phyloP scores from a whole-genome alignment of 1,284 basidiomycete species.

The Heterobasidion occidentale region DNA sequence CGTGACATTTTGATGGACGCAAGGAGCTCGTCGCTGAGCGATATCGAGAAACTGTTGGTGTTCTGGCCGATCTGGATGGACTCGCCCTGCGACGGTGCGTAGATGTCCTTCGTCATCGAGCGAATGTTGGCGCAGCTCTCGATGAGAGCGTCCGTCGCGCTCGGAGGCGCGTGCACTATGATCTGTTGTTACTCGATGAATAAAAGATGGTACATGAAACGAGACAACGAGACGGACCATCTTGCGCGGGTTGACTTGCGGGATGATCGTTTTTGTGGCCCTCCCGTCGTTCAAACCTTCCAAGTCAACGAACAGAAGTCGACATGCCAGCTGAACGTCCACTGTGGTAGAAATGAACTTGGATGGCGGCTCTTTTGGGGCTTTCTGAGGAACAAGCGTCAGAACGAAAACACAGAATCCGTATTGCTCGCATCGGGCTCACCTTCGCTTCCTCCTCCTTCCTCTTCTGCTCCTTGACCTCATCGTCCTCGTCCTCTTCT shows the following conservation, averaged over 20 bases:
- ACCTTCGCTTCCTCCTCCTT: slow-evolving; percentile 82
- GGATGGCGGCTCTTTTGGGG: slow-evolving; percentile 77
- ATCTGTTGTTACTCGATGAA: slow-evolving; percentile 45
- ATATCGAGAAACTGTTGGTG: slow-evolving; percentile 90
- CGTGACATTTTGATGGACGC: slow-evolving; percentile 80
- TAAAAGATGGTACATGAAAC: background rate
- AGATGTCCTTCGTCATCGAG: slow-evolving; percentile 88
- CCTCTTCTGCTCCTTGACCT: slow-evolving; percentile 67
- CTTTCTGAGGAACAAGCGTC: slow-evolving; percentile 38
- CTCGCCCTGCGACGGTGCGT: slow-evolving; percentile 68
- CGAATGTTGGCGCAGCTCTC: slow-evolving; percentile 77
- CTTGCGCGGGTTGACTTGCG: slow-evolving; percentile 93
- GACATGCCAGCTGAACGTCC: slow-evolving; percentile 76
- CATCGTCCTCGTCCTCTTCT: slow-evolving; percentile 80
- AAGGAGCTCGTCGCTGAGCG: slow-evolving; percentile 84
- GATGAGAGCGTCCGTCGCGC: slow-evolving; percentile 66
- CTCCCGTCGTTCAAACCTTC: slow-evolving; percentile 95
- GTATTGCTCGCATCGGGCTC: slow-evolving; percentile 7
- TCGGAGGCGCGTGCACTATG: slow-evolving; percentile 70
- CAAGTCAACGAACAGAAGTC: slow-evolving; percentile 88
- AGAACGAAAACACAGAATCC: background rate
- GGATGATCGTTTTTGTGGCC: slow-evolving; percentile 93
- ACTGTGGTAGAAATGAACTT: slow-evolving; percentile 80
- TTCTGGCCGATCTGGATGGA: slow-evolving; percentile 90
- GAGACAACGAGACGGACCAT: slow-evolving; percentile 45